These are phyloP conservation scores for Schrenkiella parvula DNA, from an alignment of 345 rosid genomes.

Conservation along the genomic window DNA sequence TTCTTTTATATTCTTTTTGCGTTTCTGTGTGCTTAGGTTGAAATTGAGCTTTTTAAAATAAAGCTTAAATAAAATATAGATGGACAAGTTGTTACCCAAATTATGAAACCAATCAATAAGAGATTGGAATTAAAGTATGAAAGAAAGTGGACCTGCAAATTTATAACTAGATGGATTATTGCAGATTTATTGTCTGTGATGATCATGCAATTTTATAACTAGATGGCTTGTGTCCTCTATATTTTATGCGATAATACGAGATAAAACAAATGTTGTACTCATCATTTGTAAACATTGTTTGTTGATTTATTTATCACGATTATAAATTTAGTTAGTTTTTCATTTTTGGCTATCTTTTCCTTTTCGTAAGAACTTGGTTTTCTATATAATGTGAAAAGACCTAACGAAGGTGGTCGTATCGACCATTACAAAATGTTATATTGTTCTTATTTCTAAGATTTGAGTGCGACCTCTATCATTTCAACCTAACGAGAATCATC, in stretches of 20 bases:
- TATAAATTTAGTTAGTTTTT: no score
- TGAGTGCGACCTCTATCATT: no score
- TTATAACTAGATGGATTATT: neutral
- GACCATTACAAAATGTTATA: no score
- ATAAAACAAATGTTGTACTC: neutral
- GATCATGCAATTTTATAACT: neutral
- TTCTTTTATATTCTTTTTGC: neutral
- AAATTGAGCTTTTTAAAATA: conserved; percentile 6
- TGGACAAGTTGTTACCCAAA: neutral
- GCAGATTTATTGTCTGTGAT: neutral
- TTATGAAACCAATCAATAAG: neutral
- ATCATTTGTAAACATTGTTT: neutral
- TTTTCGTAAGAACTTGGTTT: no score
- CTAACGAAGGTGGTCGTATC: no score
- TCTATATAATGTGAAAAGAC: no score
- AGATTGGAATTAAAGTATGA: neutral
- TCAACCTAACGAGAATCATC: no score
- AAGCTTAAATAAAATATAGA: neutral
- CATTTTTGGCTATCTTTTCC: no score
- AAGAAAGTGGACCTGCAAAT: neutral
- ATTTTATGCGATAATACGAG: neutral
- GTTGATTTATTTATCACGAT: no score
- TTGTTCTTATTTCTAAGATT: no score
- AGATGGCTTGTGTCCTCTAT: neutral
- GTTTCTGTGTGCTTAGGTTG: neutral